phyloP scores from a whole-genome alignment of 331 rosid species.

The Arachis monticola region DNA sequence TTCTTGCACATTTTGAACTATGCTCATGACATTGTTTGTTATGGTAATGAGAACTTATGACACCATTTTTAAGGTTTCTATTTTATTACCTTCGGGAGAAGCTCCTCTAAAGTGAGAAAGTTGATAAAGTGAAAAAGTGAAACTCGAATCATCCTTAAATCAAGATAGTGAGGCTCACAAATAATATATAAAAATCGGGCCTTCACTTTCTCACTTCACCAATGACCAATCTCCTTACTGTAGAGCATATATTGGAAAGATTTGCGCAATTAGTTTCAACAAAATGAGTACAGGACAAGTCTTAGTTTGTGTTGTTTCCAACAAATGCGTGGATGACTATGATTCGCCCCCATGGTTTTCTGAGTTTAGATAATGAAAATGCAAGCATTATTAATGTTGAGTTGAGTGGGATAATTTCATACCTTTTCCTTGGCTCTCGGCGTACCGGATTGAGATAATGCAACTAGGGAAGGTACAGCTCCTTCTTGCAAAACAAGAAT shows the following conservation, averaged over 20 bases:
- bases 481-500: conserved; percentile 97
- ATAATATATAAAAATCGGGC: too few species aligned
- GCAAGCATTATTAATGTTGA: conserved; percentile 31
- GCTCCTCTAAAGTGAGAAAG: too few species aligned
- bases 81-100: background rate
- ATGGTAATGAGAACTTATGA: background rate
- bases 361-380: background rate
- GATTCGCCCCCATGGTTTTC: conserved; percentile 4
- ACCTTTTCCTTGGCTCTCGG: conserved; percentile 98
- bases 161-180: too few species aligned
- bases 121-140: too few species aligned
- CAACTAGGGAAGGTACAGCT: conserved; percentile 96
- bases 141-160: too few species aligned
- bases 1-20: conserved; percentile 1
- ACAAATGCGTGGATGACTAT: conserved; percentile 18
- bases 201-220: too few species aligned
- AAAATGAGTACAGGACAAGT: background rate
- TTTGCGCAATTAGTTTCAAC: conserved; percentile 22
- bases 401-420: conserved; percentile 12
- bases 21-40: conserved; percentile 16
- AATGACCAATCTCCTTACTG: background rate
- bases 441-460: conserved; percentile 87
- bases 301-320: conserved; percentile 18
- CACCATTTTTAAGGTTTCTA: conserved; percentile 7
- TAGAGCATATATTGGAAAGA: conserved; percentile 6